Evolutionary conservation across 1,284 basidiomycete species (phyloP).

Genomic region (Agroathelia rolfsii): DNA sequence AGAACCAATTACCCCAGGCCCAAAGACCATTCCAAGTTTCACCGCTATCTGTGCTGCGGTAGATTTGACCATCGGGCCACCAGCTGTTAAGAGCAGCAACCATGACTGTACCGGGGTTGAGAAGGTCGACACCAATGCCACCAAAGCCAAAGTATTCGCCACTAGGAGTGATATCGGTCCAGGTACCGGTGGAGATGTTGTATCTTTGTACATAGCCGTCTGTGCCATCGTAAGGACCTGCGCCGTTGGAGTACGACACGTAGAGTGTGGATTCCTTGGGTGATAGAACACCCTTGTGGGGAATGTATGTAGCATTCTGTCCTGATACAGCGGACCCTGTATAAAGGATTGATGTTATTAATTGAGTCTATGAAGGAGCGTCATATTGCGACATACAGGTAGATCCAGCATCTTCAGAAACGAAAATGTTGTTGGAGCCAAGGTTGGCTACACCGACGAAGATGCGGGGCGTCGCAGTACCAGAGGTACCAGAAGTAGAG

Average conservation of each 20-base stretch:
- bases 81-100: constrained; percentile 44
- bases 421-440: constrained; percentile 44
- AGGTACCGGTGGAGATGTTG: constrained; percentile 38
- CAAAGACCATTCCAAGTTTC: constrained; percentile 47
- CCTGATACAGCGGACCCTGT: constrained; percentile 48
- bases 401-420: constrained; percentile 43
- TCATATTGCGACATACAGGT: constrained; percentile 32
- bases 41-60: constrained; percentile 46
- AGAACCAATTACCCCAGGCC: constrained; percentile 41
- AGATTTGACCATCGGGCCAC: constrained; percentile 59
- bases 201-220: constrained; percentile 38
- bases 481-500: constrained; percentile 40
- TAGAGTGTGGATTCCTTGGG: constrained; percentile 47
- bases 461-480: constrained; percentile 50
- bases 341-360: constrained; percentile 6
- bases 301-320: constrained; percentile 46
- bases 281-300: constrained; percentile 57
- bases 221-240: constrained; percentile 47
- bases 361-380: neutral
- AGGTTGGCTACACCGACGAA: constrained; percentile 56
- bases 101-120: constrained; percentile 55
- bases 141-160: constrained; percentile 43
- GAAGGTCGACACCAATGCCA: constrained; percentile 48
- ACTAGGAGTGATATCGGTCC: constrained; percentile 46
- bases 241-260: constrained; percentile 41